These are phyloP conservation scores for Massarina eburnea DNA, from an alignment of 2,329 filamentous ascomycete species.

Conservation along the genomic window DNA sequence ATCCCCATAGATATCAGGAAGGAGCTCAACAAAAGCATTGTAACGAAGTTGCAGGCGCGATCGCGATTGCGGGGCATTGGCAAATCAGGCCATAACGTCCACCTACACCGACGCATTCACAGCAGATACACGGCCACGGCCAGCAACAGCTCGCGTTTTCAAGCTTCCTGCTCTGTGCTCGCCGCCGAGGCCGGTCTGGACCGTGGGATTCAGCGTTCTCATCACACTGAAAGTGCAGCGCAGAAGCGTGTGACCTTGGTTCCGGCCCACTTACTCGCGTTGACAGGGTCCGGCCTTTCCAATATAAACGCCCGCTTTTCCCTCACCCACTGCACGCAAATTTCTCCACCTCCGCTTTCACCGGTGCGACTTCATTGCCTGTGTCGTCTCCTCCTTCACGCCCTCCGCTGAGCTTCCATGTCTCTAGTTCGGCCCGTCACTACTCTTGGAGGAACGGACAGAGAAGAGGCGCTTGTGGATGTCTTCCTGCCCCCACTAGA, in stretches of 20 bases:
- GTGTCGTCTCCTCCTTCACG: neutral
- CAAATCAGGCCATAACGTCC: neutral
- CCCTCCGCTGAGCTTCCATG: conserved; percentile 38
- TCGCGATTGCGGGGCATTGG: neutral
- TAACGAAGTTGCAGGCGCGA: neutral
- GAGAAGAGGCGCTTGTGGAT: conserved; percentile 44
- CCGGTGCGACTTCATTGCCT: neutral
- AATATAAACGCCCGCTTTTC: conserved; percentile 8
- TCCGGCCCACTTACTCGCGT: conserved; percentile 5
- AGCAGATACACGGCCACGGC: neutral
- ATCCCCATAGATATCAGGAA: no score
- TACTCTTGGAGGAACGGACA: conserved; percentile 52
- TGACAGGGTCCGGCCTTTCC: no score
- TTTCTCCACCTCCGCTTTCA: neutral
- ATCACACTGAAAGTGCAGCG: neutral
- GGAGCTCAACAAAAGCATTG: no score
- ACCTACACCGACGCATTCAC: neutral
- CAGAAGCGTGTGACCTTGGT: neutral
- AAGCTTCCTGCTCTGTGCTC: neutral
- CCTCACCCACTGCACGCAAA: neutral
- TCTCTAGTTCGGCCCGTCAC: conserved; percentile 57
- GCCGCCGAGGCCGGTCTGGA: neutral
- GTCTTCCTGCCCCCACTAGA: conserved; percentile 39
- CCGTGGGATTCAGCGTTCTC: neutral
- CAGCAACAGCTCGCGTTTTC: no score